Evolutionary conservation across 2,329 filamentous ascomycete genomes (phyloP).

Genomic region (Cordyceps fumosorosea): DNA sequence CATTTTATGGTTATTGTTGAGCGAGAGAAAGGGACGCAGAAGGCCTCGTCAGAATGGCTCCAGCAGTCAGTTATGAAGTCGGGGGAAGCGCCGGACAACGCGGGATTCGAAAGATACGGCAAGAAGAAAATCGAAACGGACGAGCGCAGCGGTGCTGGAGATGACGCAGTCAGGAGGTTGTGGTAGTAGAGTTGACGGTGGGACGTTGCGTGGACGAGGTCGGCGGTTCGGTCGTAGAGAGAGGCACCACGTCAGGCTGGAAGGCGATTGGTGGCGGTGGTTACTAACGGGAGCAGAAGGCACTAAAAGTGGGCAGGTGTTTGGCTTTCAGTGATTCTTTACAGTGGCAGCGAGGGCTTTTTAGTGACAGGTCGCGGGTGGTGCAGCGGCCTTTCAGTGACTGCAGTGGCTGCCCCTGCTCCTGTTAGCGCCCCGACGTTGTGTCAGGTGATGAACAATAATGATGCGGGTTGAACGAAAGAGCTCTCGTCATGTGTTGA

Average conservation of each 20-base stretch:
- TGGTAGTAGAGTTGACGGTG: slow-evolving; percentile 9
- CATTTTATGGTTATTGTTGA: slow-evolving; percentile 53
- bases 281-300: not conserved
- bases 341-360: not conserved
- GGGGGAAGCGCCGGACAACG: not conserved
- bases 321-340: too few species aligned
- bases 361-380: not conserved
- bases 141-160: not conserved
- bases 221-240: slow-evolving; percentile 1
- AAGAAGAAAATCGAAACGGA: not conserved
- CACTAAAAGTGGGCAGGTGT: not conserved
- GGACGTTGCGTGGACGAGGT: slow-evolving; percentile 11
- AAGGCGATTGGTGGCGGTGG: slow-evolving; percentile 10
- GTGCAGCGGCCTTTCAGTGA: too few species aligned
- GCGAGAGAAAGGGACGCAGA: slow-evolving; percentile 1
- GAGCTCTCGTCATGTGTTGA: not conserved
- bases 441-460: slow-evolving; percentile 1
- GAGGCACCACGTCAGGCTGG: slow-evolving; percentile 8
- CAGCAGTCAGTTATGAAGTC: not conserved
- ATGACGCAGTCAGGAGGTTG: not conserved
- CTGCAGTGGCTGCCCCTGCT: not conserved
- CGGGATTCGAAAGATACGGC: not conserved
- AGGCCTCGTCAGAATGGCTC: not conserved
- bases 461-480: not conserved
- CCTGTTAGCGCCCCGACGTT: not conserved